Evolutionary conservation across 192 early-diverging fungal species (phyloP).

Genomic region (Rhizophagus prolifer): DNA sequence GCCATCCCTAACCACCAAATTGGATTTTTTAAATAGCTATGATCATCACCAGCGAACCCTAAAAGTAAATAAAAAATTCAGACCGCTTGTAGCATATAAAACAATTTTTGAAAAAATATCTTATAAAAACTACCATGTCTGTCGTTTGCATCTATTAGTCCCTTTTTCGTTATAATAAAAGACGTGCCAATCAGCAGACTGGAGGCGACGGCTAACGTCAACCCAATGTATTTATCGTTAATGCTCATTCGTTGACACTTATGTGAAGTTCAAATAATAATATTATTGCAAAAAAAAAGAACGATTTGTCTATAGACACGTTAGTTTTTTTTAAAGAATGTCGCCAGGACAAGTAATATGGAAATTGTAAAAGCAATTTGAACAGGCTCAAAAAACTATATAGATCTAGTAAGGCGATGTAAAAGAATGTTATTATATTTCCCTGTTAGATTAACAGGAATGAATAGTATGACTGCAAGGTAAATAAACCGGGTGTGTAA

Average conservation of each 20-base stretch:
- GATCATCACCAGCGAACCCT: constrained; percentile 67
- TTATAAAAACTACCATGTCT: constrained; percentile 46
- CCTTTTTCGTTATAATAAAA: constrained; percentile 94
- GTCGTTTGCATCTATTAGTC: constrained; percentile 76
- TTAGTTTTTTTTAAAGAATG: neutral
- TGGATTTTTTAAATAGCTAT: constrained; percentile 81
- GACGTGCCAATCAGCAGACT: constrained; percentile 87
- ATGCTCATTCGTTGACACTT: neutral
- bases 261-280: neutral
- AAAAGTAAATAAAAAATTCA: neutral
- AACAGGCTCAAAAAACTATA: neutral
- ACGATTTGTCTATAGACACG: neutral
- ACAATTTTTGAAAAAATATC: constrained; percentile 13
- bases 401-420: neutral
- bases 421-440: neutral
- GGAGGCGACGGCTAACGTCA: constrained; percentile 85
- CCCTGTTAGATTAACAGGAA: neutral
- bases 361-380: neutral
- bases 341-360: neutral
- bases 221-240: constrained; percentile 78
- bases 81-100: neutral
- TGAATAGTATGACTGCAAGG: neutral
- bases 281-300: neutral
- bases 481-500: neutral
- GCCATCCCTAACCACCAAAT: constrained; percentile 91